Evolutionary conservation across 805 yeast genomes (phyloP), one percentile per base, ranked within the genome.

Genomic region (Saccharomyces eubayanus): DNA sequence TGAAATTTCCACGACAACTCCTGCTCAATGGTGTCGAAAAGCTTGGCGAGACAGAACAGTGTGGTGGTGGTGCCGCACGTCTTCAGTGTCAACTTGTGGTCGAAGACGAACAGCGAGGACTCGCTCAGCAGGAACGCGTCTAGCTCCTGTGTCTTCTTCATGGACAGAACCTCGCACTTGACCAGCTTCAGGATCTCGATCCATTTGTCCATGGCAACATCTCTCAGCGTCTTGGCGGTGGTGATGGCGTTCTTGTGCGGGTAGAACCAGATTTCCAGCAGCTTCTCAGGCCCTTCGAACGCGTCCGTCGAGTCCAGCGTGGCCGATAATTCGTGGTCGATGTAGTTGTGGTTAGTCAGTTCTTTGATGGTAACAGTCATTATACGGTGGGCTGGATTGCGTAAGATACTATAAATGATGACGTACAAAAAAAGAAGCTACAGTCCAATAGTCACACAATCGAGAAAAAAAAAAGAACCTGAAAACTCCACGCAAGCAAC

Each of bases 51-150:
- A 59, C 97, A 92, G 27, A 82, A 79, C 54, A 92, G 76, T 1
- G 96, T 85, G 1, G 96, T 89, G 1, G 98, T 92, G 3, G 97
- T 91, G 6, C 99, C 99, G 69, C 99, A 92, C 5, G 99, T 92
- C 70, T 92, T 92, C 65, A 92, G 77, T 50, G 92, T 83, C 57
- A 94, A 62, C 68, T 87, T 89, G 71, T 90, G 91, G 20, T 87
- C 83, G 67, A 84, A 92, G 28, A 94, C 95, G 71, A 92, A 91
- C 64, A 94, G 73, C 16, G 96, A 87, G 48, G 95, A 86, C 72
- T 92, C 99, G 54, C 92, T 84, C 56, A 92, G 77, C 55, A 92
- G 77, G 64, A 88, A 92, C 3, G 97, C 90, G 66, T 90, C 96
- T 73, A 90, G 70, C 31, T 72, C 74, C 9, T 72, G 62, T 3